Evolutionary conservation across 75 land plant genomes (phyloP), one percentile per base, ranked within the genome.

Genomic region (Picea sitchensis): DNA sequence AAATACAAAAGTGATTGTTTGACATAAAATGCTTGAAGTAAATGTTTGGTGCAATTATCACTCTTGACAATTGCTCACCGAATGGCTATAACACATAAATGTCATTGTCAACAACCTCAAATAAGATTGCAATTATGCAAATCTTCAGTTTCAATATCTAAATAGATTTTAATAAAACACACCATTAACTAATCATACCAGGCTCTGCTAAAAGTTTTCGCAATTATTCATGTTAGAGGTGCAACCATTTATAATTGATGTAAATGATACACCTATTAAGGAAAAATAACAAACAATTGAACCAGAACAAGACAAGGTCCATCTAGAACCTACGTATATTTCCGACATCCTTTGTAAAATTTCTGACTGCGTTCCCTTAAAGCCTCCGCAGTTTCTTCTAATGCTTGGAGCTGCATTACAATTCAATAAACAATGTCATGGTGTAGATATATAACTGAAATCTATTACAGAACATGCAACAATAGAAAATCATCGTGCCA

Each of bases 261-360:
- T 15, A 23, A 26, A 60, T 3, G 54, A 38, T 21, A 31, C 5
- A n/a, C 4, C 60, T 32, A 31, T 5, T 77, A 1, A 77, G 18
- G 58, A 3, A 77, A 58, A 38, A 60, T 56, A 58, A 26, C 11
- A 64, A 26, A 6, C 26, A 61, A 60, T 36, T 36, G 17, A 31
- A 51, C 81, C 81, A 32, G 18, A 12, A 60, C 73, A 65, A 76
- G 58, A 85, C 62, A 57, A 30, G 26, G 51, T 41, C 26, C 18
- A 34, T 54, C 79, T 58, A 31, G 36, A 7, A 76, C 93, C 76
- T 89, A 96, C 99, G 99, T 96, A 81, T 96, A 96, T 86, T 96
- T 96, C 18, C 99, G 92, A 82, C 93, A 96, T 44, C 99, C 99
- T 88, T 96, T 96, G 83, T 93, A 92, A 75, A 96, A 94, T 79